These are phyloP conservation scores for Cairneyella variabilis DNA, from an alignment of 495 filamentous ascomycete genomes.

Conservation along the genomic window DNA sequence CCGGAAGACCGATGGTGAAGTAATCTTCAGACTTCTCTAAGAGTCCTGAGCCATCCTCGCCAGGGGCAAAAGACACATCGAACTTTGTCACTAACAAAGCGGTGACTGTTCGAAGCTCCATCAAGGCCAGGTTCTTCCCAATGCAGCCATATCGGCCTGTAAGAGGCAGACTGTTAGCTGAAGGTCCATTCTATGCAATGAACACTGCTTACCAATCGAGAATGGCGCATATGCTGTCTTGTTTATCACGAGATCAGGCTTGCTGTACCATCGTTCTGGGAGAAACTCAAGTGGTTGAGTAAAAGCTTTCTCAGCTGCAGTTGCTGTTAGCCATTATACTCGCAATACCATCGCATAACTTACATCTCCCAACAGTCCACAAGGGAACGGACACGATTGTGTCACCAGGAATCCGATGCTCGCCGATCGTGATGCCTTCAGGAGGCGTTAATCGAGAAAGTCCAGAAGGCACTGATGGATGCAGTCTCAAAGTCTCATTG, in stretches of 20 bases:
- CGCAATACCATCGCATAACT: not conserved
- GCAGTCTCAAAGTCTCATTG: slow-evolving; percentile 49
- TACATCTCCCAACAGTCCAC: slow-evolving; percentile 4
- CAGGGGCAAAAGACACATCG: slow-evolving; percentile 8
- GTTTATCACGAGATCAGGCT: slow-evolving; percentile 40
- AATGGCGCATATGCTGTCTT: slow-evolving; percentile 51
- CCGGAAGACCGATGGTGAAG: not conserved
- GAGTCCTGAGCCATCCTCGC: slow-evolving; percentile 3
- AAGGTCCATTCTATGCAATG: not conserved
- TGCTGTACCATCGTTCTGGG: slow-evolving; percentile 52
- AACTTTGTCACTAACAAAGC: slow-evolving; percentile 10
- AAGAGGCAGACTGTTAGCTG: not conserved
- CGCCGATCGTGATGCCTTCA: slow-evolving; percentile 44
- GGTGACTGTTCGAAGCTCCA: slow-evolving; percentile 37
- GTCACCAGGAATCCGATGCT: slow-evolving; percentile 44
- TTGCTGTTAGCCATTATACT: too few relatives aligned
- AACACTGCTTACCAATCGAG: slow-evolving; percentile 29
- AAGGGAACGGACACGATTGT: slow-evolving; percentile 29
- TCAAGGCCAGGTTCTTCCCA: slow-evolving; percentile 48
- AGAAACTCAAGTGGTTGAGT: slow-evolving; percentile 45
- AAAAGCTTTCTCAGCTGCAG: too few relatives aligned
- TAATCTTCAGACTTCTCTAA: not conserved
- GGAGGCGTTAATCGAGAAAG: slow-evolving; percentile 36
- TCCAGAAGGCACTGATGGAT: slow-evolving; percentile 35
- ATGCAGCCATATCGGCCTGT: slow-evolving; percentile 37